A percentile compares a stretch with the other conserved stretches of the same genome.
Conservation (phyloP, 192 early-diverging fungal genomes). For the Backusella tarrabulga region DNA sequence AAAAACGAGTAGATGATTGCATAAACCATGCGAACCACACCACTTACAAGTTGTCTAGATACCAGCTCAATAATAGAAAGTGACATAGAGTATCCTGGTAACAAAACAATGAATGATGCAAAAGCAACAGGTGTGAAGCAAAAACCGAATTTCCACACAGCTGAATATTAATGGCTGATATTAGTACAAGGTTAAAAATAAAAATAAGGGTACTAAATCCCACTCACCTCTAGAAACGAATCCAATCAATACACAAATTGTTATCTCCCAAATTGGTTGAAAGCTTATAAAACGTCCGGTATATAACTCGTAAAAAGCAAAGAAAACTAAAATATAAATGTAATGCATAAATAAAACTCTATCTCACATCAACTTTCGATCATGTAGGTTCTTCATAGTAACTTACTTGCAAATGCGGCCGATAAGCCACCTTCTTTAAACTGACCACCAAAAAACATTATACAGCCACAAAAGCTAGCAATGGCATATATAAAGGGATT, state of each 20-base stretch:
- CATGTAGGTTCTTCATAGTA: neutral
- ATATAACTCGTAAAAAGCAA: slow-evolving; percentile 51
- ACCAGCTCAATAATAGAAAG: slow-evolving; percentile 84
- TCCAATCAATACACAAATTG: slow-evolving; percentile 44
- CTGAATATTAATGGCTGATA: slow-evolving; percentile 2
- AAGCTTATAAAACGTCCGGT: slow-evolving; percentile 50
- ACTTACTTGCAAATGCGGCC: slow-evolving; percentile 44
- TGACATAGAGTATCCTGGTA: slow-evolving; percentile 81
- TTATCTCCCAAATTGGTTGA: slow-evolving; percentile 47
- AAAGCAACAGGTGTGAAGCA: slow-evolving; percentile 68
- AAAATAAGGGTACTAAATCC: neutral
- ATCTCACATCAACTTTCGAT: neutral
- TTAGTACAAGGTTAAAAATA: neutral
- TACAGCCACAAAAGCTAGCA: slow-evolving; percentile 57
- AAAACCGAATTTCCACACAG: slow-evolving; percentile 45
- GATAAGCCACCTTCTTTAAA: slow-evolving; percentile 66
- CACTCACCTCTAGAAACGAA: slow-evolving; percentile 39
- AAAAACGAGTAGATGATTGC: slow-evolving; percentile 78
- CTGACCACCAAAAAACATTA: slow-evolving; percentile 67
- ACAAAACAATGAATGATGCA: slow-evolving; percentile 59
- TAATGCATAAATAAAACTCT: neutral
- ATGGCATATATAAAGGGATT: slow-evolving; percentile 55
- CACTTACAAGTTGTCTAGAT: slow-evolving; percentile 88
- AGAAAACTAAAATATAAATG: slow-evolving; percentile 29
- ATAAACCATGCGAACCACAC: slow-evolving; percentile 82